Base-by-base conservation (phyloP, 2,329 filamentous ascomycete genomes). In the Sporothrix curviconia region DNA sequence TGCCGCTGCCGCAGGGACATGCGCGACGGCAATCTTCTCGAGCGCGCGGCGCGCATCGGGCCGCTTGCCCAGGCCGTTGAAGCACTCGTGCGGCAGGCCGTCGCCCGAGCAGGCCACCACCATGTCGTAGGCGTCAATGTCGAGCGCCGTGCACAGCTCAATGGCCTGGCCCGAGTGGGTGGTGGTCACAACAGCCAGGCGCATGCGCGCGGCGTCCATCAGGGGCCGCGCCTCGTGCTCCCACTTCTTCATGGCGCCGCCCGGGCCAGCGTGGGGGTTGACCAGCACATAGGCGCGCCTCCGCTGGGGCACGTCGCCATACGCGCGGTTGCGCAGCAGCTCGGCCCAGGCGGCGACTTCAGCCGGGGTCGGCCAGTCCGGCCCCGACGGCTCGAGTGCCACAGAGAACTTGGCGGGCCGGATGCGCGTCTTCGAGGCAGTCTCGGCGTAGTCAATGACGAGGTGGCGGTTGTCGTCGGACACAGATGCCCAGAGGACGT, bases 51-150 rank as follows among this genome's bases (percentile, higher is more conserved):
- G 76, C 19, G 91, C 91, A 71, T 96, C 89, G 4, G 79, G 68
- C 39, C 90, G 85, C 71, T 84, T 86, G 14, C 83, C 91, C 32
- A 99, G 74, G 0, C 94, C 94, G 68, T 99, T 97, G 76, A 96
- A 96, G 8, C 96, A 87, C 71, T 99, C 94, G 69, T 96, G 87
- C 0, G 90, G 87, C 39, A 96, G 78, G 9, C 94, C 94, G 66
- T 99, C 94, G 4, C 94, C 94, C 0, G 92, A 96, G 68, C 90
- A 94, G 61, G 90, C 89, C 25, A 92, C 84, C 14, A 97, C 81
- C 8, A 91, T 86, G 72, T 99, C 94, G 70, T 85, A 96, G 2
- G 79, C 81, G 49, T 91, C 82, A 28, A 94, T 79, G 67, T 96
- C 89, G 50, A 96, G 72, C 42, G 84, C 78, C 67, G 88, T 79